phyloP scores from a whole-genome alignment of 176 grass and related monocot genomes.

The Dactylis glomerata region DNA sequence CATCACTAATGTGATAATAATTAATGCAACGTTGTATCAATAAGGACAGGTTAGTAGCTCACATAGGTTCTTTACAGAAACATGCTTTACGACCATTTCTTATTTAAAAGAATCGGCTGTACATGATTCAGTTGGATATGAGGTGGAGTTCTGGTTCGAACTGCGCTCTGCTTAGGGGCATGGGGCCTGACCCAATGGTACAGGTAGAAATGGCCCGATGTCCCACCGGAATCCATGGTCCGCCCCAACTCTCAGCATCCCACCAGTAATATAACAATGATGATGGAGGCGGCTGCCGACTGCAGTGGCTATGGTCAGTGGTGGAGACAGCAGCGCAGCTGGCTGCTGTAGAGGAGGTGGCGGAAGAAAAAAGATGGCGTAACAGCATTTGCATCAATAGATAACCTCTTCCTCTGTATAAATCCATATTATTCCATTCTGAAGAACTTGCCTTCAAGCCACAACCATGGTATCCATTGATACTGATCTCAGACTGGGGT shows the following conservation, averaged over 20 bases:
- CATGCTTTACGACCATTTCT: not conserved
- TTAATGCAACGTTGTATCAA: constrained; percentile 17
- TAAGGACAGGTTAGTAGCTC: not conserved
- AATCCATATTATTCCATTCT: no score
- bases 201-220: not conserved
- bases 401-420: no score
- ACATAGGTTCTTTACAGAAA: constrained; percentile 1
- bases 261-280: not conserved
- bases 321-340: not conserved
- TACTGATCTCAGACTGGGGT: no score
- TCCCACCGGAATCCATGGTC: not conserved
- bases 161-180: not conserved
- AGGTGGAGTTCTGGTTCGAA: not conserved
- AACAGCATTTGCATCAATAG: no score
- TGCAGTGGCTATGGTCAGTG: not conserved
- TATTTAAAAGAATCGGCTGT: not conserved
- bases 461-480: no score
- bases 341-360: not conserved
- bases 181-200: not conserved
- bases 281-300: not conserved
- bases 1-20: not conserved
- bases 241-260: not conserved
- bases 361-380: not conserved
- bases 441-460: no score
- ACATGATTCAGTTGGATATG: constrained; percentile 1